Percentiles rank a stretch among this genome's conserved stretches.
phyloP scores from a whole-genome alignment of 106 monocot species.

The Dendrobium officinale region DNA sequence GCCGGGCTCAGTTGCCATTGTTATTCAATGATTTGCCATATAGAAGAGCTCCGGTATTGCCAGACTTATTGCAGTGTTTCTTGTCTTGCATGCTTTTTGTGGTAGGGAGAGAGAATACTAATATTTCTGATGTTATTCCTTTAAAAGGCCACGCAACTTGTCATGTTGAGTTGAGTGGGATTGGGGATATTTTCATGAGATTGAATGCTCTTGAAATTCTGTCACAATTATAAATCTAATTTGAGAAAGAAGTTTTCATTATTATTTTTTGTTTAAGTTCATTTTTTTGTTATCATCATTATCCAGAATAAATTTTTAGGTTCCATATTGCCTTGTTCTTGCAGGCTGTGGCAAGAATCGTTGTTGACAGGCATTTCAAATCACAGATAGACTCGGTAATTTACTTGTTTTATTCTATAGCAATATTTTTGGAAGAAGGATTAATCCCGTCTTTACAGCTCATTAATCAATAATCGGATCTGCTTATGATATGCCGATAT shows the following conservation, averaged over 20 bases:
- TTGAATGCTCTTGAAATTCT: background rate
- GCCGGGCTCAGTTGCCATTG: background rate
- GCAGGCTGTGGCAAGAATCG: conserved; percentile 72
- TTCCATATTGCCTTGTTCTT: conserved; percentile 8
- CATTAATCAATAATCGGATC: background rate
- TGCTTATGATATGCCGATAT: background rate
- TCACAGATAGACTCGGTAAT: conserved; percentile 80
- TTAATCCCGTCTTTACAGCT: background rate
- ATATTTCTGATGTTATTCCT: background rate
- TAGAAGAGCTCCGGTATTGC: background rate
- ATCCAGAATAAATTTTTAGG: background rate
- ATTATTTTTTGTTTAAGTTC: background rate
- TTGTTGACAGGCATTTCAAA: conserved; percentile 67
- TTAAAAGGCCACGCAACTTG: background rate
- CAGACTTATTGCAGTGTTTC: too few species aligned
- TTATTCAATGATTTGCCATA: background rate
- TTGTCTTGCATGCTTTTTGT: too few species aligned
- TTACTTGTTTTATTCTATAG: background rate
- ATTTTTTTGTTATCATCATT: background rate
- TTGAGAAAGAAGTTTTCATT: background rate
- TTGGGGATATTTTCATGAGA: background rate
- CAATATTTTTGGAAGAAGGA: background rate
- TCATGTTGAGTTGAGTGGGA: background rate
- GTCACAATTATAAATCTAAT: background rate
- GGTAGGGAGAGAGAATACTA: background rate